Evolutionary conservation across 1,284 basidiomycete species (phyloP), one percentile per base, ranked within the genome.

Genomic region (Trametes polyzona): DNA sequence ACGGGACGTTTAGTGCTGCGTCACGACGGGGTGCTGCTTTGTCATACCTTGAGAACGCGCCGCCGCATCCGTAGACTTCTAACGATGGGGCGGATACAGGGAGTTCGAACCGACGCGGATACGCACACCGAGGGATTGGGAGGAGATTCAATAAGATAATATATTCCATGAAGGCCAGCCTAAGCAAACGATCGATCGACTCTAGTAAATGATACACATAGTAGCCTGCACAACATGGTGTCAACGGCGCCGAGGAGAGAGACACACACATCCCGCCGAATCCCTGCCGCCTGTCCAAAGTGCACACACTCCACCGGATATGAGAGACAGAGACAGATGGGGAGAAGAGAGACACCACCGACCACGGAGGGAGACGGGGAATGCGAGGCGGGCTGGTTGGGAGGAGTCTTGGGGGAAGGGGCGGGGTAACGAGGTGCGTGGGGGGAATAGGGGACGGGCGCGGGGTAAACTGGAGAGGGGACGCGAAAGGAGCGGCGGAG

Each of bases 161-260:
- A 55, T 63, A 67, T 67, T 67, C 65, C 65, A 49, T 61, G 55
- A 50, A 67, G 61, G 60, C 63, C 65, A 59, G 60, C 66, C 61
- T 65, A 59, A 65, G 63, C 63, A 67, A 59, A 62, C 58, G 57
- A 29, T 42, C 41, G 42, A 57, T n/a, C 57, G 51, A 61, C 62
- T 63, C 66, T 66, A 67, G 63, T 64, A 64, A 56, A 68, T 65
- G 65, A 65, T 66, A 68, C 66, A 63, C 61, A 65, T 61, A 57
- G 59, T 65, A 65, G 59, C 62, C 64, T 61, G 63, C 63, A 62
- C 62, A 64, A 61, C 57, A 61, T 53, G 50, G 55, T 46, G 52
- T n/a, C n/a, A n/a, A n/a, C n/a, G n/a, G 41, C 49, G 47, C 52
- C 56, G 42, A 44, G 49, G 33, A 19, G 37, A n/a, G n/a, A n/a